Conservation (phyloP, 768 basidiomycete species). For the Pisolithus marmoratus region DNA sequence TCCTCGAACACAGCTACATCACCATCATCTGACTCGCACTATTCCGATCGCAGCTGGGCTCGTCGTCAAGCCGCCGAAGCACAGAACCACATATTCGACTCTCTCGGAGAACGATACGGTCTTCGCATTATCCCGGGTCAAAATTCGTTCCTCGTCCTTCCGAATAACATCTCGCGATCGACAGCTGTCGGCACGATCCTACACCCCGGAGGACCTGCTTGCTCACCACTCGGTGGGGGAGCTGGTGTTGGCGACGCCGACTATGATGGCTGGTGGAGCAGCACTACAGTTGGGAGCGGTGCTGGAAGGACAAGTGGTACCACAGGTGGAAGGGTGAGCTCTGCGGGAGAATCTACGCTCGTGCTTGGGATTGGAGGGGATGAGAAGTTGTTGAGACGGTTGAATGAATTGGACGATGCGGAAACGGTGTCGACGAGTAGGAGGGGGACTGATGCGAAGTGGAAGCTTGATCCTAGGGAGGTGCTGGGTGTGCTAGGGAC, state of each 20-base stretch:
- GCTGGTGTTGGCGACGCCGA: background rate
- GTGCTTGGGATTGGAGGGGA: slow-evolving; percentile 66
- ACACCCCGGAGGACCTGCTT: slow-evolving; percentile 51
- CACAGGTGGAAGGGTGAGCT: slow-evolving; percentile 33
- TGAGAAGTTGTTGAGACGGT: slow-evolving; percentile 68
- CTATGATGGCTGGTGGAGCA: background rate
- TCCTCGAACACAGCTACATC: background rate
- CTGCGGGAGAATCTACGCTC: slow-evolving; percentile 45
- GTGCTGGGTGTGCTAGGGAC: slow-evolving; percentile 31
- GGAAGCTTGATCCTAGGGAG: slow-evolving; percentile 43
- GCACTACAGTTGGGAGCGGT: background rate
- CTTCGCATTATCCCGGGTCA: slow-evolving; percentile 77
- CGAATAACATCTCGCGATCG: slow-evolving; percentile 79
- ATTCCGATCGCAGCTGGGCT: slow-evolving; percentile 72
- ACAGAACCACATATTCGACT: slow-evolving; percentile 89
- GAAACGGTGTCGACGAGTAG: slow-evolving; percentile 69
- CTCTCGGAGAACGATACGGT: slow-evolving; percentile 77
- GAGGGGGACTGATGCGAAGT: slow-evolving; percentile 76
- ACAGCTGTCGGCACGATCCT: slow-evolving; percentile 78
- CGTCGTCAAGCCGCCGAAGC: slow-evolving; percentile 84
- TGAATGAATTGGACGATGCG: slow-evolving; percentile 68
- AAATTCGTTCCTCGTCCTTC: slow-evolving; percentile 77
- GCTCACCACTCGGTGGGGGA: slow-evolving; percentile 24
- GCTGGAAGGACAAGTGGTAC: slow-evolving; percentile 15
- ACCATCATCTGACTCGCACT: slow-evolving; percentile 19